Evolutionary conservation across 805 yeast species (phyloP).

Genomic region (Candida easanensis): DNA sequence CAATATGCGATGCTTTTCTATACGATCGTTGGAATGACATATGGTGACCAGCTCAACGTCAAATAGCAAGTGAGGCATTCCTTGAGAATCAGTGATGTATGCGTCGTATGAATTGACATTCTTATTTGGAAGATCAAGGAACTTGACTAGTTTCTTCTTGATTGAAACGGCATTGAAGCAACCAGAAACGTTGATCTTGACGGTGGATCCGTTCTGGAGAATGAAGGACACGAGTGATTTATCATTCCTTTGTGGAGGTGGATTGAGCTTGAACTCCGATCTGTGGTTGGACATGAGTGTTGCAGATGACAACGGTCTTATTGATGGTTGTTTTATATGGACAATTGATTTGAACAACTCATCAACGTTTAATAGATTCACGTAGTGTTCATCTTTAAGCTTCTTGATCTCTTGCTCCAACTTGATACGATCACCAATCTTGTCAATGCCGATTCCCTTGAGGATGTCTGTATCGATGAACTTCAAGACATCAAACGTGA

Average conservation of each 20-base stretch:
- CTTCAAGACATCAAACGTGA: conserved; percentile 26
- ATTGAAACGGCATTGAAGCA: conserved; percentile 81
- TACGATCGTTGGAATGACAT: conserved; percentile 70
- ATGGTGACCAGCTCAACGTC: conserved; percentile 82
- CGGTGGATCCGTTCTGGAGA: conserved; percentile 68
- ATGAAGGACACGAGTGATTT: conserved; percentile 58
- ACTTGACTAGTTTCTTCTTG: conserved; percentile 63
- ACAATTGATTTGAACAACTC: conserved; percentile 16
- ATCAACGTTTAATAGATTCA: conserved; percentile 11
- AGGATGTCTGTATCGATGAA: conserved; percentile 58
- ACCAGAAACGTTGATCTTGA: conserved; percentile 67
- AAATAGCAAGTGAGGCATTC: conserved; percentile 47
- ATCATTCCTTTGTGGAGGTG: conserved; percentile 18
- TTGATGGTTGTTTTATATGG: conserved; percentile 4
- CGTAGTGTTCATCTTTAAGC: conserved; percentile 27
- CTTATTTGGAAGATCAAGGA: conserved; percentile 45
- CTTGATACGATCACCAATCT: conserved; percentile 80
- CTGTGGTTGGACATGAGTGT: conserved; percentile 14
- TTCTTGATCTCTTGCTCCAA: conserved; percentile 56
- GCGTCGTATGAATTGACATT: conserved; percentile 53
- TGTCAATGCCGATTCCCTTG: conserved; percentile 67
- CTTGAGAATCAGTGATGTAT: conserved; percentile 48
- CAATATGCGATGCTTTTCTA: conserved; percentile 66
- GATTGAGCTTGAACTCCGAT: conserved; percentile 20
- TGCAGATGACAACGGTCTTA: conserved; percentile 6